A percentile compares a stretch with the other conserved stretches of the same genome.
These are phyloP conservation scores for Clonostachys byssicola DNA, from an alignment of 2,329 filamentous ascomycete species.

Conservation along the genomic window DNA sequence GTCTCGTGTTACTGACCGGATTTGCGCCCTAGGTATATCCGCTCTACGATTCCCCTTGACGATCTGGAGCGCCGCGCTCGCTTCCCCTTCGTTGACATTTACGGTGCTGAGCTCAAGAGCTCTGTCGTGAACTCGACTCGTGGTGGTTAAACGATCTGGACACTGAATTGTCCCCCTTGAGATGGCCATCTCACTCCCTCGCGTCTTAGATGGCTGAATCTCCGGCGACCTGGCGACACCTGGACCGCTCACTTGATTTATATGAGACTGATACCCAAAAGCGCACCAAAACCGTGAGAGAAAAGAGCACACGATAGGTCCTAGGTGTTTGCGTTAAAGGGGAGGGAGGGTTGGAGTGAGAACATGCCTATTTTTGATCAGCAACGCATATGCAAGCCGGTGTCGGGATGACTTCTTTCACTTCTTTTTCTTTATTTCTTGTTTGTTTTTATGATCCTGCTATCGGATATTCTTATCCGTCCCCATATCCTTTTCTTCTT, in stretches of 20 bases:
- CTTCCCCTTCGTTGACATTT: slow-evolving; percentile 60
- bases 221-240: neutral
- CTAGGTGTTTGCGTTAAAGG: neutral
- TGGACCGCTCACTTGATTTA: neutral
- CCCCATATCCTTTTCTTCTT: no score
- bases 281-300: neutral
- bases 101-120: slow-evolving; percentile 41
- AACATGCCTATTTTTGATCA: no score
- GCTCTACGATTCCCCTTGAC: slow-evolving; percentile 76
- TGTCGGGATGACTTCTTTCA: no score
- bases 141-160: slow-evolving; percentile 3
- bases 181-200: no score
- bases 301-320: neutral
- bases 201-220: no score
- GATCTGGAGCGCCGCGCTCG: slow-evolving; percentile 74
- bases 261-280: neutral
- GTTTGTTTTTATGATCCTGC: no score
- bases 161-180: no score
- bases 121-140: slow-evolving; percentile 28
- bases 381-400: no score
- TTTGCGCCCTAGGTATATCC: slow-evolving; percentile 64
- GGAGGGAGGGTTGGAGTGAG: no score
- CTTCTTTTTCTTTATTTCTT: no score
- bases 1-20: no score
- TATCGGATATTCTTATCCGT: no score